Base-by-base conservation (phyloP, 2,329 filamentous ascomycete species). In the Monosporascus sp. region DNA sequence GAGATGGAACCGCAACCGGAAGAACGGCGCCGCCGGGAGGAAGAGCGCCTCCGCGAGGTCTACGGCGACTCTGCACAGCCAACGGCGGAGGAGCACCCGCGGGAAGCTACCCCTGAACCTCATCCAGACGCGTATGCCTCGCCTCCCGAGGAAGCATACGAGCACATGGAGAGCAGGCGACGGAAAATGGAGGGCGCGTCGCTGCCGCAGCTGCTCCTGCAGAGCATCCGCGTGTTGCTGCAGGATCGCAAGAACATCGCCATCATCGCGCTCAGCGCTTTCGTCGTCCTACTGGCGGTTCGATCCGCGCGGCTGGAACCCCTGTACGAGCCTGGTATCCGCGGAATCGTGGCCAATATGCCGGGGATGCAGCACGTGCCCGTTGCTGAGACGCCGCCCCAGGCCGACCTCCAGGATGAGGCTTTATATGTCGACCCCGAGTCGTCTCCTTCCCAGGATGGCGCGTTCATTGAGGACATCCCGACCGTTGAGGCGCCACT, bases 241-340 rank as follows among this genome's bases (percentile, higher is more conserved):
- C 74, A 77, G 47, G 83, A 86, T 59, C 74, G 74, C 53, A 84
- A 79, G 69, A 86, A 86, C 52, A 64, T 85, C 9, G 69, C 76
- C n/a, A 85, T 86, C 26, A 70, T 74, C 5, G 61, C 80, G 0
- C 69, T 87, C 49, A 76, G 78, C 51, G 54, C 80, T 2, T 63
- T 86, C n/a, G 74, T 84, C 2, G 59, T 84, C 15, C 52, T 81
- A 28, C 70, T 85, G 9, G 78, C 79, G 1, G 50, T 78, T 14
- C 66, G 68, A 17, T 62, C 55, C 58, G 69, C 49, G 54, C 70
- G 40, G 52, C 49, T 63, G 8, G 64, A 67, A 8, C 55, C 60
- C 2, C 54, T 51, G 2, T 70, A 70, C 41, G 68, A 72, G 49
- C 65, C 63, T 9, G 52, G 68, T 18, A 56, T 63, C 28, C 48